phyloP scores from a whole-genome alignment of 2,329 filamentous ascomycete genomes.

The Diplodia sapinea region DNA sequence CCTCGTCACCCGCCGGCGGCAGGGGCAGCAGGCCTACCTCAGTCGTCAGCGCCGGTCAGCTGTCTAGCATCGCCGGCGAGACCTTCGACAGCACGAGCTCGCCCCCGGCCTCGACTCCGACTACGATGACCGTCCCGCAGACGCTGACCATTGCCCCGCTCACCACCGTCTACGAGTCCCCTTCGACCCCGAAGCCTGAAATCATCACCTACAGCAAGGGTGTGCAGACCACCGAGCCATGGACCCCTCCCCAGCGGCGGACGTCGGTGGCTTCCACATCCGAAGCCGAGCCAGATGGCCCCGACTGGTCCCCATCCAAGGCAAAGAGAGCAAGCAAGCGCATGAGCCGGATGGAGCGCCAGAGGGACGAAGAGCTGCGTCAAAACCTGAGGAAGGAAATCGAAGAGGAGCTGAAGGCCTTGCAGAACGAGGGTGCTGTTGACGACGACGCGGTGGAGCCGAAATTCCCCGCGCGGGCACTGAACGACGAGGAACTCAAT shows the following conservation, averaged over 20 bases:
- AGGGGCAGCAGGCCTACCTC: constrained; percentile 80
- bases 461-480: constrained; percentile 74
- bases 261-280: constrained; percentile 44
- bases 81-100: constrained; percentile 50
- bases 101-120: constrained; percentile 48
- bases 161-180: constrained; percentile 79
- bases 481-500: constrained; percentile 83
- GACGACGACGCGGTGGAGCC: constrained; percentile 49
- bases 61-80: constrained; percentile 67
- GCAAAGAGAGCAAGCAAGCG: constrained; percentile 68
- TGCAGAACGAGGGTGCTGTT: constrained; percentile 56
- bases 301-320: constrained; percentile 59
- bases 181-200: constrained; percentile 74
- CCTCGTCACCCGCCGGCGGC: constrained; percentile 50
- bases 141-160: constrained; percentile 75
- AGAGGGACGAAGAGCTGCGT: constrained; percentile 87
- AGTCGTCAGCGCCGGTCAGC: constrained; percentile 78
- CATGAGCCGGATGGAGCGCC: constrained; percentile 76
- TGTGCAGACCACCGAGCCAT: constrained; percentile 85
- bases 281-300: constrained; percentile 66
- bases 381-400: constrained; percentile 86
- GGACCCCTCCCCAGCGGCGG: constrained; percentile 62
- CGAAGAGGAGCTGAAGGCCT: constrained; percentile 82
- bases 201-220: constrained; percentile 96
- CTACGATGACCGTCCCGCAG: constrained; percentile 63